A percentile compares a stretch with the other conserved stretches of the same genome.
These are phyloP conservation scores for Panellus pusillus DNA, from an alignment of 768 basidiomycete species.

Conservation along the genomic window DNA sequence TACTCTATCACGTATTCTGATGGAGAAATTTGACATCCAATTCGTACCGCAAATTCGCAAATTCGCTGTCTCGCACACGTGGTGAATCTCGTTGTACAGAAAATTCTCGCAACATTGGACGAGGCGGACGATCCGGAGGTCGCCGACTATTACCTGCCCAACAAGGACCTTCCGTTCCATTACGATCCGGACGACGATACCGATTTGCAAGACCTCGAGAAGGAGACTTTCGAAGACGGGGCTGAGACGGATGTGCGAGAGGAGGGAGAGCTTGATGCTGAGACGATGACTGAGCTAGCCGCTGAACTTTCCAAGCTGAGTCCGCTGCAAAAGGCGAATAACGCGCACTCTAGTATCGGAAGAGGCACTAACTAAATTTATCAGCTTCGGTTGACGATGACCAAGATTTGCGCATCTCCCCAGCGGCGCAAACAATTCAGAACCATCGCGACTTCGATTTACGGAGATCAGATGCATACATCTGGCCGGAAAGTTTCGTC, in stretches of 20 bases:
- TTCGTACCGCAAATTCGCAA: conserved; percentile 27
- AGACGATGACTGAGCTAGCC: neutral
- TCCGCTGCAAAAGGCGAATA: neutral
- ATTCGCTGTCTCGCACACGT: too few relatives aligned
- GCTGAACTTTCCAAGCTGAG: neutral
- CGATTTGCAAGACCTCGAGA: conserved; percentile 22
- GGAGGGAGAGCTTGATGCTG: conserved; percentile 19
- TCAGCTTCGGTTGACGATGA: neutral
- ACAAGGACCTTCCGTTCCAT: conserved; percentile 33
- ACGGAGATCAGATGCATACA: neutral
- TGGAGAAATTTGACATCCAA: conserved; percentile 28
- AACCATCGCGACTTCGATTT: neutral
- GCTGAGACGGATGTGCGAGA: neutral
- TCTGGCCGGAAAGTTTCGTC: neutral
- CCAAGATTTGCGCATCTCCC: conserved; percentile 6
- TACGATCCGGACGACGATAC: conserved; percentile 27
- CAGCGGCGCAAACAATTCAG: conserved; percentile 1
- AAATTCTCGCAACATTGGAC: conserved; percentile 23
- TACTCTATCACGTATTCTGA: conserved; percentile 22
- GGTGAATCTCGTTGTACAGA: too few relatives aligned
- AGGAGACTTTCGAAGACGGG: conserved; percentile 12
- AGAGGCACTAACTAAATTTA: too few relatives aligned
- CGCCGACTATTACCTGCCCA: conserved; percentile 26
- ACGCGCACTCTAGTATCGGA: too few relatives aligned
- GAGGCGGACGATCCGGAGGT: conserved; percentile 30